Conservation (phyloP, 106 monocot species). For the Ottelia alismoides region DNA sequence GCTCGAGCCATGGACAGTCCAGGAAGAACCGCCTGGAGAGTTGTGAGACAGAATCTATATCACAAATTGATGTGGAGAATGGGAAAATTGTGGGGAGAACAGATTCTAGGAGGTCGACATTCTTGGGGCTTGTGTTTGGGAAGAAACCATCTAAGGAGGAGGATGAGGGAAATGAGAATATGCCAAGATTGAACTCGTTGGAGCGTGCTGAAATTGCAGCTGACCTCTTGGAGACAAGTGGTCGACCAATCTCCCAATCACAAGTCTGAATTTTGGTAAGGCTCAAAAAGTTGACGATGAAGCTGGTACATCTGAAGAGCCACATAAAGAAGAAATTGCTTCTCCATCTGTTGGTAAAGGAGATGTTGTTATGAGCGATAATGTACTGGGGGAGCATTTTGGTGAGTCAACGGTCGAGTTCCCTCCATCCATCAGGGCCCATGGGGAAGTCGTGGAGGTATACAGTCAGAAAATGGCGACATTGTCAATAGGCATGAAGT, state of each 20-base stretch:
- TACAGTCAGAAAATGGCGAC: slow-evolving; percentile 1
- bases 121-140: slow-evolving; percentile 51
- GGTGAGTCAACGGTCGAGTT: no score
- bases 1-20: not conserved
- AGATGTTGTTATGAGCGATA: no score
- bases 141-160: slow-evolving; percentile 35
- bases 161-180: not conserved
- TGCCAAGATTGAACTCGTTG: slow-evolving; percentile 43
- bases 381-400: no score
- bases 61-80: slow-evolving; percentile 18
- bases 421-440: no score
- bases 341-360: no score
- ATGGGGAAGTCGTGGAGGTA: slow-evolving; percentile 15
- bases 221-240: slow-evolving; percentile 54
- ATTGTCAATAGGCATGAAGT: not conserved
- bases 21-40: slow-evolving; percentile 19
- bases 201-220: slow-evolving; percentile 79
- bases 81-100: slow-evolving; percentile 28
- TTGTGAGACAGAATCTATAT: slow-evolving; percentile 4
- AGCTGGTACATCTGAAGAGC: no score
- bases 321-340: no score
- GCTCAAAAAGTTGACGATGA: no score
- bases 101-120: slow-evolving; percentile 17
- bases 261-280: no score
- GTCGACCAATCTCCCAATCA: slow-evolving; percentile 59